phyloP scores from a whole-genome alignment of 2,329 filamentous ascomycete genomes.

The Arthroderma sp. region DNA sequence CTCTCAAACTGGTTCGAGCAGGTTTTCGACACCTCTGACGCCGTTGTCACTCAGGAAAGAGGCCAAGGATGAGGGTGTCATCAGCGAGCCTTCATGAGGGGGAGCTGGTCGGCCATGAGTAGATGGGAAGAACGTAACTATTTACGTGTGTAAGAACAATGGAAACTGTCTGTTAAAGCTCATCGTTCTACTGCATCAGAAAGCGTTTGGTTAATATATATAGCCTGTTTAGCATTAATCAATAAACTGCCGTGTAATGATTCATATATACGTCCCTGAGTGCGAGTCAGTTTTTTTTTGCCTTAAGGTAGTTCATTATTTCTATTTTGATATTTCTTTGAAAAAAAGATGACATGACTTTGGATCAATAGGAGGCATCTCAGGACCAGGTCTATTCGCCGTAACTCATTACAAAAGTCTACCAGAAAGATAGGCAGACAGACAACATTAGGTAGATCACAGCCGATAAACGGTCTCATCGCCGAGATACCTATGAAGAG shows the following conservation, averaged over 20 bases:
- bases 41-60: conserved; percentile 4
- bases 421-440: too few species aligned
- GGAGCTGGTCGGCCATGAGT: not conserved
- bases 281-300: too few species aligned
- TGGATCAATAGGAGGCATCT: too few species aligned
- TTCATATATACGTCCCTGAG: too few species aligned
- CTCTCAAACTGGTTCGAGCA: not conserved
- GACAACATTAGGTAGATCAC: conserved; percentile 25
- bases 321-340: not conserved
- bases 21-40: conserved; percentile 13
- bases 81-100: not conserved
- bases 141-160: not conserved
- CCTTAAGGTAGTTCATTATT: not conserved
- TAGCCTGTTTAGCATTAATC: not conserved
- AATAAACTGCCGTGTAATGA: not conserved
- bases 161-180: not conserved
- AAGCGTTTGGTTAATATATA: not conserved
- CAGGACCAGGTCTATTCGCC: not conserved
- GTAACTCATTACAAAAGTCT: not conserved
- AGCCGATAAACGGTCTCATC: conserved; percentile 61
- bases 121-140: not conserved
- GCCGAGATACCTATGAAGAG: conserved; percentile 30
- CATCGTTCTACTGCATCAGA: not conserved
- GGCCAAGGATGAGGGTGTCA: not conserved
- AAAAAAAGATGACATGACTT: not conserved